Evolutionary conservation across 2,329 filamentous ascomycete genomes (phyloP).

Genomic region (Scedosporium minutisporum): DNA sequence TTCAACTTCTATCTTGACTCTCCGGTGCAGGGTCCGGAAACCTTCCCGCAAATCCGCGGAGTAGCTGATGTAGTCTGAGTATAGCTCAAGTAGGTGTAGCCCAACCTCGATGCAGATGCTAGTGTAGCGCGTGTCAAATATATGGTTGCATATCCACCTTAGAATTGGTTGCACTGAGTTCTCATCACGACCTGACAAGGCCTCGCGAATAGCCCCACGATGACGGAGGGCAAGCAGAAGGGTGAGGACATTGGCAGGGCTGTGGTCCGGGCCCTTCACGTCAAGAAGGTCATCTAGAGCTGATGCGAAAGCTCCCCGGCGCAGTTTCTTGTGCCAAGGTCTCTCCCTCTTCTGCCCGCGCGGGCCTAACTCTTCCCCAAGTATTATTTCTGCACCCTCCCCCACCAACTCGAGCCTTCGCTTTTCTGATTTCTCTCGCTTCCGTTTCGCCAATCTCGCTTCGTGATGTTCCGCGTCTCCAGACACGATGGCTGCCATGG

Average conservation of each 20-base stretch:
- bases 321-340: constrained; percentile 71
- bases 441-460: constrained; percentile 59
- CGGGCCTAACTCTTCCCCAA: constrained; percentile 54
- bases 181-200: constrained; percentile 74
- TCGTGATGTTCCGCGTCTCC: constrained; percentile 74
- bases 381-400: constrained; percentile 79
- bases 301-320: constrained; percentile 64
- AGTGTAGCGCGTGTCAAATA: constrained; percentile 75
- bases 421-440: constrained; percentile 37
- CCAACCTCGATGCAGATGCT: constrained; percentile 74
- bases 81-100: constrained; percentile 76
- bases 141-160: constrained; percentile 70
- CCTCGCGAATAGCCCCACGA: constrained; percentile 71
- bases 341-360: constrained; percentile 46
- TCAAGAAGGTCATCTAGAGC: constrained; percentile 74
- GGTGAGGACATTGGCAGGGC: constrained; percentile 58
- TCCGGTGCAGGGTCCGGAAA: constrained; percentile 57
- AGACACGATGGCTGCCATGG: constrained; percentile 72
- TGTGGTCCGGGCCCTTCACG: constrained; percentile 38
- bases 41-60: constrained; percentile 63
- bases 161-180: constrained; percentile 71
- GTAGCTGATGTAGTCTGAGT: constrained; percentile 67
- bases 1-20: constrained; percentile 70
- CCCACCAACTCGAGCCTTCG: constrained; percentile 68
- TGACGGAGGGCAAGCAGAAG: constrained; percentile 78